phyloP scores from a whole-genome alignment of 306 rosid genomes.

The Cucurbita moschata region DNA sequence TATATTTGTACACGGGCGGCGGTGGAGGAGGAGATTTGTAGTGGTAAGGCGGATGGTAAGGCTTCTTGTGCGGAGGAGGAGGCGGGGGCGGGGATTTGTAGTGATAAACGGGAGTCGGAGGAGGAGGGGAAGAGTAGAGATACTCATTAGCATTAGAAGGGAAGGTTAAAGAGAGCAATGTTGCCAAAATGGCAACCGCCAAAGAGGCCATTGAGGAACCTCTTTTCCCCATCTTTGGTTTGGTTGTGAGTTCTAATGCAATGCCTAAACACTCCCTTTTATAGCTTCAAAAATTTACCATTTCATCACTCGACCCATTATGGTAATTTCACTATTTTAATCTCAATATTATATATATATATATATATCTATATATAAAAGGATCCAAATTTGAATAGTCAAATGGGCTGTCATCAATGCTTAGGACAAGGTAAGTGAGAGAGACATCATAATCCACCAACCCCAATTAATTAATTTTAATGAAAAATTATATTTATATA shows the following conservation, averaged over 20 bases:
- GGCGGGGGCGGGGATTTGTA: background rate
- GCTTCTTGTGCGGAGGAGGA: background rate
- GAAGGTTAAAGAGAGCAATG: background rate
- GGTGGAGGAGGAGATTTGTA: background rate
- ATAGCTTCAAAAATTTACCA: background rate
- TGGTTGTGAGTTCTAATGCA: background rate
- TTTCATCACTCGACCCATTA: background rate
- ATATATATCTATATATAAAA: background rate
- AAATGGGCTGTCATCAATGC: background rate
- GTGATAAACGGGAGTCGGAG: background rate
- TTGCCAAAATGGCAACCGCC: background rate
- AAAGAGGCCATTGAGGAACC: conserved; percentile 7
- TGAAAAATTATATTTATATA: background rate
- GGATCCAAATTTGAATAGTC: conserved; percentile 5
- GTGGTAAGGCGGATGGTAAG: too few species aligned
- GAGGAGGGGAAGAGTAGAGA: conserved; percentile 5
- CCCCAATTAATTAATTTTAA: background rate
- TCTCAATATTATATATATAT: background rate
- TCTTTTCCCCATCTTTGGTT: conserved; percentile 1
- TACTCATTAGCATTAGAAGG: background rate
- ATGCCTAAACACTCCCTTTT: background rate
- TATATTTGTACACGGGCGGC: background rate
- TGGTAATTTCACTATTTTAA: background rate
- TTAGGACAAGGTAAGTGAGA: background rate
- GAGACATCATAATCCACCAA: background rate